Evolutionary conservation across 768 basidiomycete species (phyloP).

Genomic region (Lentinula boryana): DNA sequence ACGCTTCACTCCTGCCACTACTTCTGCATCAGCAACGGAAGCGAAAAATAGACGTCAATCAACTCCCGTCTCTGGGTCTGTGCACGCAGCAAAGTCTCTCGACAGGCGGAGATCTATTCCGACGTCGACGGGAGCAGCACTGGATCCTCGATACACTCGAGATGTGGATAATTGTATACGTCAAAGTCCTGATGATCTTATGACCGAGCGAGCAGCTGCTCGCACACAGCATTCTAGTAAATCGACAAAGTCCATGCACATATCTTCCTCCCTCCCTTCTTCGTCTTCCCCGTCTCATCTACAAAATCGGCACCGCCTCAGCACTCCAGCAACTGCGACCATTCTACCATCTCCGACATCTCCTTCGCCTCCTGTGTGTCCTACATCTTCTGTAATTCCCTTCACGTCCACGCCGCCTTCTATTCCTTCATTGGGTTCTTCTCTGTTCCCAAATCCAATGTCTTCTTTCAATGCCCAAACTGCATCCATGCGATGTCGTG

Average conservation of each 20-base stretch:
- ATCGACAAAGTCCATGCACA: not conserved
- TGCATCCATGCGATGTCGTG: conserved; percentile 1
- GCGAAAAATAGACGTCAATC: not conserved
- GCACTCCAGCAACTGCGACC: not conserved
- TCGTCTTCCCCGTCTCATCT: not conserved
- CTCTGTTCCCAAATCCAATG: not conserved
- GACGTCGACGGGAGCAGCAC: not conserved
- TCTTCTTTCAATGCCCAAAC: not conserved
- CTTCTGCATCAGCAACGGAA: not conserved
- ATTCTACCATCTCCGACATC: not conserved
- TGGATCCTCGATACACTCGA: not conserved
- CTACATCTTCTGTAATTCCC: not conserved
- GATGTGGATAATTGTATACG: not conserved
- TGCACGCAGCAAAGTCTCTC: not conserved
- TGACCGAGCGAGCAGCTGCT: not conserved
- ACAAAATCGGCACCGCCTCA: not conserved
- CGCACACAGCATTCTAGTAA: not conserved
- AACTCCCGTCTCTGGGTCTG: not conserved
- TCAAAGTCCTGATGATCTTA: not conserved
- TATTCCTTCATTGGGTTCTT: not conserved
- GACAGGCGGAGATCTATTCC: not conserved
- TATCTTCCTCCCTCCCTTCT: not conserved
- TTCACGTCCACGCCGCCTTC: not conserved
- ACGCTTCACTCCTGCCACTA: not conserved
- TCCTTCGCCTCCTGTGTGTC: not conserved